A percentile compares a stretch with the other conserved stretches of the same genome.
Conservation (phyloP, 2,329 filamentous ascomycete genomes). For the Penicillium palitans region DNA sequence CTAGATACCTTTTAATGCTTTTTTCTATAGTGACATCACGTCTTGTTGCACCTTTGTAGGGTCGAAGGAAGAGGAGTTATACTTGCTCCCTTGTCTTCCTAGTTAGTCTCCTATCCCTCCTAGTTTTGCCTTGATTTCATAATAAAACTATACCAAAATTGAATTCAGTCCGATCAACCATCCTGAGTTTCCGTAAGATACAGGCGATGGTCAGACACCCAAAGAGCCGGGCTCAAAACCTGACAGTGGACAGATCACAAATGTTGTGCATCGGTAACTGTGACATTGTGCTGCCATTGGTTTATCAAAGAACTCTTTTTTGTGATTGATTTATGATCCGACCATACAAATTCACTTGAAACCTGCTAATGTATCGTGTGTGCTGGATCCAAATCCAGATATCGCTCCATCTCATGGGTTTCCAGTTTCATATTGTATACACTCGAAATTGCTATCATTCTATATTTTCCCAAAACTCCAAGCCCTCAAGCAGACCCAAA, state of each 20-base stretch:
- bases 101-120: neutral
- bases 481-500: neutral
- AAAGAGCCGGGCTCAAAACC: neutral
- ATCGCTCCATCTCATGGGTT: neutral
- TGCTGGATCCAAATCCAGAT: neutral
- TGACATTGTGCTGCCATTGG: conserved; percentile 13
- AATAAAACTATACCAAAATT: neutral
- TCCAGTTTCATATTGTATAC: neutral
- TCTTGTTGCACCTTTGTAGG: neutral
- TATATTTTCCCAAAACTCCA: too few relatives aligned
- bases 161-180: neutral
- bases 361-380: neutral
- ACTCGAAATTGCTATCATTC: too few relatives aligned
- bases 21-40: neutral
- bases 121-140: neutral
- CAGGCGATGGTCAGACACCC: neutral
- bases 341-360: conserved; percentile 8
- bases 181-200: neutral
- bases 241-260: conserved; percentile 28
- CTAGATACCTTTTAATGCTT: neutral
- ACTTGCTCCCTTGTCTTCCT: neutral
- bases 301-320: neutral
- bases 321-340: neutral
- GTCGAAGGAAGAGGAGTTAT: neutral
- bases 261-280: conserved; percentile 6